Evolutionary conservation across 345 rosid species (phyloP), one percentile per base, ranked within the genome.

Genomic region (Laguncularia racemosa): DNA sequence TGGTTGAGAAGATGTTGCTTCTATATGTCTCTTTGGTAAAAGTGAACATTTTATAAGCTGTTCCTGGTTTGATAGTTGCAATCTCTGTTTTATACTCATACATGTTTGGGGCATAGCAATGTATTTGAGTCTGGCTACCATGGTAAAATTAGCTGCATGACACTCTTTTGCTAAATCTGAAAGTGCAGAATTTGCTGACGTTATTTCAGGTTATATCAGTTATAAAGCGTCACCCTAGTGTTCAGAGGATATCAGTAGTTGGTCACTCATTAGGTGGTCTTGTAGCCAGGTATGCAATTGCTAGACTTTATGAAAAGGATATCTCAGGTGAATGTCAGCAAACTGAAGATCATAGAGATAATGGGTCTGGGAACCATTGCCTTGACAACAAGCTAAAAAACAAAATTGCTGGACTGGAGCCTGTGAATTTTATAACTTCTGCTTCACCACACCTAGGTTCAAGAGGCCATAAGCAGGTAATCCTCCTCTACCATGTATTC

Each of bases 381-480:
- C 44, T 18, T 2, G 56, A 76, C 44, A 77, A 72, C 56, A 79
- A 73, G 58, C 59, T 46, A 18, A 69, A 58, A 69, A 76, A 68
- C 50, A 84, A 63, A 69, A 86, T 91, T 60, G 90, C 85, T 45
- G 95, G 95, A 66, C 67, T 91, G 60, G 89, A 84, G 65, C 95
- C 98, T 53, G 38, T 81, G 65, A 82, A 75, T 71, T 91, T 91
- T 68, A 83, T 91, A 67, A 91, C 96, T 20, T 71, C 71, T 68
- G 98, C 98, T 21, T 76, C 83, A 1, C 98, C 98, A 26, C 96
- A 91, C 73, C 95, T 91, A 57, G 98, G 96, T 66, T 85, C 92
- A 46, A 74, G 81, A 62, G 77, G 96, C 73, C 96, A 85, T 74
- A 88, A 80, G 63, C 96, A 91, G 91, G 97, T 88, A 51, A 64